Evolutionary conservation across 768 basidiomycete species (phyloP).

Genomic region (Leccinum rimulosum): DNA sequence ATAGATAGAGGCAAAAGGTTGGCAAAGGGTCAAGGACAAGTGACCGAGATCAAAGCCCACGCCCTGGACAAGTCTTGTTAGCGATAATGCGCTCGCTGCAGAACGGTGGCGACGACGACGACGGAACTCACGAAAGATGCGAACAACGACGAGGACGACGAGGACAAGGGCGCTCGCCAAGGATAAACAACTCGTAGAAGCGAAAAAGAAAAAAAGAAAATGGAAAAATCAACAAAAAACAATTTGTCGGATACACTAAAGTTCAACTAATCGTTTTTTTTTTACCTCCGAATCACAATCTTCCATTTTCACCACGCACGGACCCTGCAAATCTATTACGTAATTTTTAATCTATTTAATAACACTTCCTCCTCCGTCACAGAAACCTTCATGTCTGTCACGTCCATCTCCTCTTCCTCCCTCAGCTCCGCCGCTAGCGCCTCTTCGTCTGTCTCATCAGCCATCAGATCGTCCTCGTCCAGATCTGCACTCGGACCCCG

Average conservation of each 20-base stretch:
- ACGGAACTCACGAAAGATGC: not conserved
- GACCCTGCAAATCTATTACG: slow-evolving; percentile 20
- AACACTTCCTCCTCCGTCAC: slow-evolving; percentile 39
- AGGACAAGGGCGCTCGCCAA: slow-evolving; percentile 19
- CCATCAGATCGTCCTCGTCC: slow-evolving; percentile 27
- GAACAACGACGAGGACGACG: slow-evolving; percentile 20
- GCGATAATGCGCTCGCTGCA: not conserved
- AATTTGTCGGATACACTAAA: slow-evolving; percentile 15
- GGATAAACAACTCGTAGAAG: slow-evolving; percentile 18
- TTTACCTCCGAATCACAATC: slow-evolving; percentile 16
- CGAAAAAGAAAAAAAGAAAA: slow-evolving; percentile 24
- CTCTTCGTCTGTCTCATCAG: slow-evolving; percentile 37
- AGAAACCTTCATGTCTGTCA: slow-evolving; percentile 33
- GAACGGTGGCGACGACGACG: not conserved
- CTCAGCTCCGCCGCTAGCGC: slow-evolving; percentile 37
- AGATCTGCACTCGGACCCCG: slow-evolving; percentile 18
- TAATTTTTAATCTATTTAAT: slow-evolving; percentile 10
- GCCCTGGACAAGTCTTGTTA: slow-evolving; percentile 13
- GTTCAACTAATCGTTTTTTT: slow-evolving; percentile 5
- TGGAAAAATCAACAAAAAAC: slow-evolving; percentile 11
- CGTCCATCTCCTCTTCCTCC: slow-evolving; percentile 44
- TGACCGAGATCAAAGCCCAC: slow-evolving; percentile 29
- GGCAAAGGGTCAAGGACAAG: slow-evolving; percentile 34
- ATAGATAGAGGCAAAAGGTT: slow-evolving; percentile 38
- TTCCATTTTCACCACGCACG: slow-evolving; percentile 29